Evolutionary conservation across 2,329 filamentous ascomycete species (phyloP), one percentile per base, ranked within the genome.

Genomic region (Nothopassalora personata): DNA sequence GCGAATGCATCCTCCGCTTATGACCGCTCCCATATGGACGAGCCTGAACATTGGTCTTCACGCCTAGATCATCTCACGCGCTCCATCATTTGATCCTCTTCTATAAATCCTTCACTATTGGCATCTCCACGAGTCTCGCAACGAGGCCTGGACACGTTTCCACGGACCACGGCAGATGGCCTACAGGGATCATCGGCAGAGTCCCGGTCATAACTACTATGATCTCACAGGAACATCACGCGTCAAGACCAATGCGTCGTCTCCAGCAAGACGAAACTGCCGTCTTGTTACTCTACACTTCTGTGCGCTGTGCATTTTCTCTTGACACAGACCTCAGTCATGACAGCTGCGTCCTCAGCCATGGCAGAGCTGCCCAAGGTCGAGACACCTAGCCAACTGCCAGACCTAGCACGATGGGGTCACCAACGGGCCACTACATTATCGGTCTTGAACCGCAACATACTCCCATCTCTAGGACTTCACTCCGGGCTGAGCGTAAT

Each of bases 381-480:
- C 46, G 46, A 49, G 15, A 49, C 46, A 19, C 51, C 31, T 23
- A 39, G 18, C 19, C 15, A 31, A 33, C 18, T 36, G 15, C 51
- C 30, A 11, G 30, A 53, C 3, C 15, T 28, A 19, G 43, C 19
- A 39, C n/a, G 51, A 52, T 36, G 33, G n/a, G n/a, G 30, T 27
- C 46, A 19, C 8, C 54, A 53, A 46, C 36, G 47, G 10, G 50
- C 54, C 8, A 54, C 46, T 9, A 34, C 54, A 23, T n/a, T 84
- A 7, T 82, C 82, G 9, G 79, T 85, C 51, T 65, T 84, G 23
- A 78, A 77, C 63, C 77, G 80, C 18, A 80, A 80, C 2, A 69
- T 85, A 2, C 73, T 83, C 3, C 83, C 83, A 0, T 84, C 81
- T 0, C 73, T 85, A 39, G 75, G 76, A 0, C 71, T 85, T 0